phyloP scores from a whole-genome alignment of 352 stramenopile genomes.

The Pythium scleroteichum region DNA sequence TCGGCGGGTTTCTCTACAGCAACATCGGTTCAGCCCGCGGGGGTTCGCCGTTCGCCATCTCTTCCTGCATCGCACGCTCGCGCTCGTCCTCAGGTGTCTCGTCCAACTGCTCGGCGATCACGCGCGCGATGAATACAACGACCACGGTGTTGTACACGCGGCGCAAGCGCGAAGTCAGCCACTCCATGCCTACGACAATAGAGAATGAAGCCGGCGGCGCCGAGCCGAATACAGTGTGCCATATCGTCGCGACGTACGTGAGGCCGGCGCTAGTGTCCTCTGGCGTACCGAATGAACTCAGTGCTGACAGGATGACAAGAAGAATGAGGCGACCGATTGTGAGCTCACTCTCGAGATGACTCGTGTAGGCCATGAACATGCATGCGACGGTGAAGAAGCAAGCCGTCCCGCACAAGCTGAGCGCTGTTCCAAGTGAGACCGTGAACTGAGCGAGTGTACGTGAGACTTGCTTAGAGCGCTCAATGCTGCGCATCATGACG shows the following conservation, averaged over 20 bases:
- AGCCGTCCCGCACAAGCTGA: constrained; percentile 53
- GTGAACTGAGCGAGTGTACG: constrained; percentile 64
- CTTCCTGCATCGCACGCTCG: constrained; percentile 33
- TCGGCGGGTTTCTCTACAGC: too few species aligned
- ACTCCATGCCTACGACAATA: constrained; percentile 51
- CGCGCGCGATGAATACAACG: constrained; percentile 61
- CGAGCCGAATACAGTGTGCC: constrained; percentile 42
- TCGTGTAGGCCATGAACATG: constrained; percentile 70
- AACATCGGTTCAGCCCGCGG: too few species aligned
- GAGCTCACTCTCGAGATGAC: constrained; percentile 38
- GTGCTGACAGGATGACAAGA: constrained; percentile 43
- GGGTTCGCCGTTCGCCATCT: neutral
- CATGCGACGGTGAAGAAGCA: constrained; percentile 52
- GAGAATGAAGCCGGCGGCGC: constrained; percentile 43
- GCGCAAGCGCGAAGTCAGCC: constrained; percentile 53
- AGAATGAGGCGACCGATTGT: constrained; percentile 43
- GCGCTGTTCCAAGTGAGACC: constrained; percentile 47
- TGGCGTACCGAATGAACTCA: constrained; percentile 56
- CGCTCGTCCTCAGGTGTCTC: constrained; percentile 74
- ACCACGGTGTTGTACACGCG: constrained; percentile 66
- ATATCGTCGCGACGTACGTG: constrained; percentile 62
- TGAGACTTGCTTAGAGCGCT: constrained; percentile 61
- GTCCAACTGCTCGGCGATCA: constrained; percentile 71
- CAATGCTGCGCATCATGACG: constrained; percentile 62
- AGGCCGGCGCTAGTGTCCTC: constrained; percentile 35